These are phyloP conservation scores for Mortierella sp. DNA, from an alignment of 371 early-diverging fungal species.

Conservation along the genomic window DNA sequence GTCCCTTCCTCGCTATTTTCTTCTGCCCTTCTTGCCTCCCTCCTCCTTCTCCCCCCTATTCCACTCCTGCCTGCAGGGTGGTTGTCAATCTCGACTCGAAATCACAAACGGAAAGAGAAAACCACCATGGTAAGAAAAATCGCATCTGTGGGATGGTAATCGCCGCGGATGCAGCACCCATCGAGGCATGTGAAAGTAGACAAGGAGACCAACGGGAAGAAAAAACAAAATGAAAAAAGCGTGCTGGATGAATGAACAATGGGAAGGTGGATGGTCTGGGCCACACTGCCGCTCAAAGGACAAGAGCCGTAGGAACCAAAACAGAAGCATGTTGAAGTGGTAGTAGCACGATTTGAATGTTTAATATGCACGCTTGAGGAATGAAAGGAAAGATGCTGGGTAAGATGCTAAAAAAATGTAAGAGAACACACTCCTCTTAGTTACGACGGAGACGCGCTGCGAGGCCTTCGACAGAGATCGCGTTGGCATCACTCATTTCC, in stretches of 20 bases:
- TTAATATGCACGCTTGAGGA: constrained; percentile 13
- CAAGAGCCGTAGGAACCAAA: background rate
- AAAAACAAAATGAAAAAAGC: background rate
- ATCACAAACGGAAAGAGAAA: background rate
- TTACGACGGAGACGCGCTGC: constrained; percentile 43
- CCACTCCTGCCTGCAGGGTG: background rate
- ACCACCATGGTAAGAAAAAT: background rate
- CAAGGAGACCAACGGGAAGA: background rate
- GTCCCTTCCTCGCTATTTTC: background rate
- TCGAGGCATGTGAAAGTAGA: constrained; percentile 10
- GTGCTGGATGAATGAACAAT: background rate
- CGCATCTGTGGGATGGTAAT: no score
- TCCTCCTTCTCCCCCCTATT: background rate
- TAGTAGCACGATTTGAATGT: background rate
- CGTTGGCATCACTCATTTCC: constrained; percentile 50
- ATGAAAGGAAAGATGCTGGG: constrained; percentile 8
- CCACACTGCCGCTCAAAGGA: background rate
- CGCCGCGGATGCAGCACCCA: background rate
- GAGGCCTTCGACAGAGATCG: constrained; percentile 42
- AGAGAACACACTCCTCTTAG: constrained; percentile 1
- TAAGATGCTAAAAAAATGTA: constrained; percentile 3
- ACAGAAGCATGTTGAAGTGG: background rate
- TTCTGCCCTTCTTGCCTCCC: background rate
- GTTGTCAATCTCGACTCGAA: background rate
- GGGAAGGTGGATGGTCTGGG: background rate